Base-by-base conservation (phyloP, 2,329 filamentous ascomycete species). In the Penicillium sp. region DNA sequence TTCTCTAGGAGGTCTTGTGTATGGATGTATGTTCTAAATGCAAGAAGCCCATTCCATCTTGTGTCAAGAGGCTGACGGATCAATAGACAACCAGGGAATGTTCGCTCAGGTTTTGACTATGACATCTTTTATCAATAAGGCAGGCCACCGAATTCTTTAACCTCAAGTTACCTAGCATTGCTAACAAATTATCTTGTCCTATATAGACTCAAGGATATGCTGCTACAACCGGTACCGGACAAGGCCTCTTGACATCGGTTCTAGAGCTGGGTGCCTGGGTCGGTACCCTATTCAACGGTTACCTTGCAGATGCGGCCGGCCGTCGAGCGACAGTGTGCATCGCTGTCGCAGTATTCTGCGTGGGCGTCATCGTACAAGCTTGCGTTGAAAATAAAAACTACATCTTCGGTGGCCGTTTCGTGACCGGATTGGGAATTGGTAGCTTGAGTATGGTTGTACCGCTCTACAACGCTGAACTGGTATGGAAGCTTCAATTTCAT, bases 351-450 rank as follows among this genome's bases (percentile, higher is more conserved):
- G 54, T 70, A 37, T 72, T 72, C 53, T 57, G 63, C 19, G 23
- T 72, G n/a, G 70, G 69, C 21, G 66, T 69, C 7, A 62, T 69
- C 37, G 62, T 72, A 16, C 70, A 72, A 46, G 68, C 70, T 7
- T 60, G 55, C 23, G 61, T 67, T 8, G 57, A 62, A n/a, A 63
- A 68, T 9, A 58, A 64, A 6, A 55, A 58, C 44, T 63, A 62
- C 23, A 62, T 75, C 13, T 67, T 74, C 13, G 69, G 64, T 16
- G 72, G 72, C 31, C 72, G 72, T 35, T 66, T 75, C 42, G 62
- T 74, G 25, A 71, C 71, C 43, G 73, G 73, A 54, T 60, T 74
- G 55, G 70, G 69, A 48, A 67, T 75, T 4, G 73, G 74, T 35
- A 70, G 66, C 21, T 61, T 74, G 51, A 69, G 66, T 31, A 72